Evolutionary conservation across 176 grass and related monocot genomes (phyloP), one percentile per base, ranked within the genome.

Genomic region (Cocos nucifera): DNA sequence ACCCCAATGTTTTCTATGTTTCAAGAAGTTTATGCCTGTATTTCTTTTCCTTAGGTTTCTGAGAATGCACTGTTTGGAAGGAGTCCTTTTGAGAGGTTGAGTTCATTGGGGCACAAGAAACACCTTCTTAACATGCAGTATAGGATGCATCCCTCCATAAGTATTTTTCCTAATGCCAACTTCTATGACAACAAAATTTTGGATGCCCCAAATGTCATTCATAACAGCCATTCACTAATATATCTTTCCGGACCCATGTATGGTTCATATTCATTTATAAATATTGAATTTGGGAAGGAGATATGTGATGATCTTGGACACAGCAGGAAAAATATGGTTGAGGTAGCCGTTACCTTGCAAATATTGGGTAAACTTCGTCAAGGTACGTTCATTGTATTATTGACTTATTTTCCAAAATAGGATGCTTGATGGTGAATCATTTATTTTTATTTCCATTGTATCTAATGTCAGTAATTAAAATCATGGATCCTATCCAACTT

Each of bases 101-200:
- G 78, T 85, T 85, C 81, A 78, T 57, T 85, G 28, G 85, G 81
- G 28, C 81, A 88, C 4, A 57, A 79, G 78, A 88, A 85, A 17
- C 64, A 88, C 74, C 56, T 89, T 58, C 72, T 95, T 19, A 85
- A 82, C 64, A 62, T 85, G 78, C 89, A 95, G 59, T 95, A 88
- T 59, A 79, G 89, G 63, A 95, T 95, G 89, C 89, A 95, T 57
- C 89, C 89, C 24, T 80, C 50, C 12, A 89, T 95, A 56, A 95
- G 89, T 62, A 64, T 82, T 4, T 95, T 95, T 68, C 89, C 89
- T 16, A 88, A 85, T 75, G 53, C 16, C 20, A 82, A 64, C 44
- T 95, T 95, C 58, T 95, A 95, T 65, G 67, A 79, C 6, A 72
- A 75, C 35, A 82, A 82, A 74, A 73, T 95, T 62, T 66, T 64